Evolutionary conservation across 2,329 filamentous ascomycete species (phyloP).

Genomic region (Ophiocordyceps camponoti-leonardi): DNA sequence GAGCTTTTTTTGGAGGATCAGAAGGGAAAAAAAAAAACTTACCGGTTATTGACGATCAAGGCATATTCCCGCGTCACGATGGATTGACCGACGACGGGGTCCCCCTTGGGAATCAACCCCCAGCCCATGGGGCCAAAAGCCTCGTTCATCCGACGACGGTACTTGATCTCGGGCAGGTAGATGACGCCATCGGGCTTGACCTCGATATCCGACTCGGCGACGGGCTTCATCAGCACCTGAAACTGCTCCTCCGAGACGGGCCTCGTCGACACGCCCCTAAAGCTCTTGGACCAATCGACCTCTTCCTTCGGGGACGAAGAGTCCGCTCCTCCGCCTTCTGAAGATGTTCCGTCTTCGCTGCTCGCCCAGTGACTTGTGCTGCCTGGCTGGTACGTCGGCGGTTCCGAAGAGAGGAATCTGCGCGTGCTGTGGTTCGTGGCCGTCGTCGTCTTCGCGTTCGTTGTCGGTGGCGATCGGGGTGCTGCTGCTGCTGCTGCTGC

Average conservation of each 20-base stretch:
- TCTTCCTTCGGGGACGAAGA: background rate
- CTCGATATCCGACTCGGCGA: constrained; percentile 66
- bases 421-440: background rate
- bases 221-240: constrained; percentile 47
- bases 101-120: constrained; percentile 78
- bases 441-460: background rate
- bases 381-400: background rate
- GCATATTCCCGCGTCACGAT: constrained; percentile 83
- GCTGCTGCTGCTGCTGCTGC: background rate
- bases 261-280: constrained; percentile 55
- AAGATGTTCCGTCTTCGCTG: background rate
- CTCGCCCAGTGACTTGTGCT: background rate
- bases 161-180: constrained; percentile 97
- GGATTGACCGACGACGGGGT: constrained; percentile 69
- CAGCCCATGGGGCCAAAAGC: constrained; percentile 92
- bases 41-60: constrained; percentile 76
- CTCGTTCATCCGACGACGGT: constrained; percentile 72
- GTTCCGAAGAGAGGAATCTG: background rate
- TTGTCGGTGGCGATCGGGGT: background rate
- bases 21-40: constrained; percentile 12
- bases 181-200: constrained; percentile 95
- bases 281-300: constrained; percentile 70
- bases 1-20: background rate
- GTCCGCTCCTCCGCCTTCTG: no score
- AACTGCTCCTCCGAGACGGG: constrained; percentile 57